Evolutionary conservation across 768 basidiomycete genomes (phyloP).

Genomic region (Termitomyces sp.): DNA sequence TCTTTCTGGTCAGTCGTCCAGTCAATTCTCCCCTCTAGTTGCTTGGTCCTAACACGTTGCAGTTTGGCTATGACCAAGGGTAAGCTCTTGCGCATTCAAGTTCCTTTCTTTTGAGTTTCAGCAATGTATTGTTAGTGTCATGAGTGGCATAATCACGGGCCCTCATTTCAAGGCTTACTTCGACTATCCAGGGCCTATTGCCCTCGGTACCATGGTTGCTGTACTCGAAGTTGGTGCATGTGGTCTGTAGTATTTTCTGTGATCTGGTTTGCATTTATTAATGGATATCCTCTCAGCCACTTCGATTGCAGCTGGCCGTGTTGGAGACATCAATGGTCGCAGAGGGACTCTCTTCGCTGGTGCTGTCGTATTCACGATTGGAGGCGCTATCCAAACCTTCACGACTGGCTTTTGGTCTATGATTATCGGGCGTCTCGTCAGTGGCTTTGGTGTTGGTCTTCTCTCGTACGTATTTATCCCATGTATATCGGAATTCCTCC

Average conservation of each 20-base stretch:
- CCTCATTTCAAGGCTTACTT: conserved; percentile 82
- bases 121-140: conserved; percentile 47
- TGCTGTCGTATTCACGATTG: conserved; percentile 68
- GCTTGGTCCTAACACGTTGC: conserved; percentile 7
- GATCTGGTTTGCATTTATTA: neutral
- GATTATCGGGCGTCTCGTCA: conserved; percentile 62
- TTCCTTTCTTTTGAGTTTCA: conserved; percentile 12
- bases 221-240: conserved; percentile 91
- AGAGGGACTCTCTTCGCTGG: conserved; percentile 70
- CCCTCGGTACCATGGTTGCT: conserved; percentile 94
- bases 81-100: conserved; percentile 23
- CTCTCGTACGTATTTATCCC: conserved; percentile 50
- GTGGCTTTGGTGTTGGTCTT: conserved; percentile 70
- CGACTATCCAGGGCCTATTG: conserved; percentile 64
- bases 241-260: conserved; percentile 38
- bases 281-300: conserved; percentile 49
- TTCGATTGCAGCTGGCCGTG: conserved; percentile 77
- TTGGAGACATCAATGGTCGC: conserved; percentile 74
- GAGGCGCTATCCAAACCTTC: conserved; percentile 71
- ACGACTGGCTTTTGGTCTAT: conserved; percentile 32
- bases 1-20: conserved; percentile 63
- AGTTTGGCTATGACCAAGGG: conserved; percentile 92
- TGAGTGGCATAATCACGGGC: conserved; percentile 89
- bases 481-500: neutral
- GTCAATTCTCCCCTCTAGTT: conserved; percentile 10